Evolutionary conservation across 1,284 basidiomycete genomes (phyloP), one percentile per base, ranked within the genome.

Genomic region (Clitocybe nebularis): DNA sequence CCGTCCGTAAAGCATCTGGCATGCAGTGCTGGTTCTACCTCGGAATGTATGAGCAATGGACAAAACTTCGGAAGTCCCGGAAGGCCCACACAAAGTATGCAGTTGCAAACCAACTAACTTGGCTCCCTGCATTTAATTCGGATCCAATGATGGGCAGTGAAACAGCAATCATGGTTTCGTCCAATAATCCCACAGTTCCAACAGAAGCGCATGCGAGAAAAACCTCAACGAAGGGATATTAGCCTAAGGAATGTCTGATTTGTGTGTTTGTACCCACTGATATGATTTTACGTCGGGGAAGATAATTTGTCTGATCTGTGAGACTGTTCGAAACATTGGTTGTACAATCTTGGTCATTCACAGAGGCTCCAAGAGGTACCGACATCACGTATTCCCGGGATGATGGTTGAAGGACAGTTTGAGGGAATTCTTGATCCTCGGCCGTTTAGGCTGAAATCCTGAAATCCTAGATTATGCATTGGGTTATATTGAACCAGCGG

Each of bases 41-140:
- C n/a, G n/a, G n/a, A n/a, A n/a, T n/a, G n/a, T n/a, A n/a, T n/a
- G n/a, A n/a, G n/a, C n/a, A n/a, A n/a, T n/a, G n/a, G n/a, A n/a
- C n/a, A n/a, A n/a, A n/a, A n/a, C n/a, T n/a, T n/a, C n/a, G n/a
- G n/a, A n/a, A n/a, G n/a, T n/a, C n/a, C n/a, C 9, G 22, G 6
- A 16, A 19, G 23, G 33, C 17, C 33, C 29, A 53, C 51, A 53
- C 43, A 14, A 50, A 53, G 40, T 45, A 53, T 10, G 51, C 41
- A 7, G 46, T 47, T 4, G 51, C 51, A 25, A 55, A 49, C 53
- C 53, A 55, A 22, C 49, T 47, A n/a, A 55, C 50, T 44, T 55
- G 47, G 23, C 39, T 51, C n/a, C 51, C 49, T 11, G 48, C 51
- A 23, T 45, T 42, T 11, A 55, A 34, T 4, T 52, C 51, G 10